Conservation (phyloP, 306 rosid species). For the Lathyrus tuberosus region DNA sequence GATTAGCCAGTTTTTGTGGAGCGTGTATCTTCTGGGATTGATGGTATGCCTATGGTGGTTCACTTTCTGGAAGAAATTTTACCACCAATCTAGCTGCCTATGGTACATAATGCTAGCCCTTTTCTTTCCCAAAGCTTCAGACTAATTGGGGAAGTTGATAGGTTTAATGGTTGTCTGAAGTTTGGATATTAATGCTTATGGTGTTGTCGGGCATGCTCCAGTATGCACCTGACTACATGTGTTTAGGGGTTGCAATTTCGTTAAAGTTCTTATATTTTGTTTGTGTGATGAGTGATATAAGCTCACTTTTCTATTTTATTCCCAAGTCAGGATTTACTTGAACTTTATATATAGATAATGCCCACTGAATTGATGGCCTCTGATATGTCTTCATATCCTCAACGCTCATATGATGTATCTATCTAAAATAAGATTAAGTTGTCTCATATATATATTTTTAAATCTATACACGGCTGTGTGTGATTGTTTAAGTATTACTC, state of each 20-base stretch:
- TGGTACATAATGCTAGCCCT: conserved; percentile 36
- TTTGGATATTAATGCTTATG: conserved; percentile 42
- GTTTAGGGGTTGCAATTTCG: conserved; percentile 37
- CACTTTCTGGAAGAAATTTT: conserved; percentile 46
- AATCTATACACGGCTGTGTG: conserved; percentile 1
- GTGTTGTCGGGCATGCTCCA: conserved; percentile 31
- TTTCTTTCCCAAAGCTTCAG: conserved; percentile 44
- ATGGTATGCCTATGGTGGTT: conserved; percentile 64
- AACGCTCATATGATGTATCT: neutral
- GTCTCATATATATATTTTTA: neutral
- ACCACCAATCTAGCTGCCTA: conserved; percentile 46
- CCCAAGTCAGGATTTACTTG: conserved; percentile 22
- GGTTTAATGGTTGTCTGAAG: conserved; percentile 50
- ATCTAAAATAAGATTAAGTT: neutral
- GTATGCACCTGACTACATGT: conserved; percentile 31
- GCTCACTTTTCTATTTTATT: conserved; percentile 22
- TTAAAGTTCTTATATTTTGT: conserved; percentile 26
- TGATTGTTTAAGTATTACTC: neutral
- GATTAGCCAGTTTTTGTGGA: conserved; percentile 54
- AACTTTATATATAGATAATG: conserved; percentile 38
- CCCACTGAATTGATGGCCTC: conserved; percentile 21
- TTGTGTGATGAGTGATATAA: conserved; percentile 26
- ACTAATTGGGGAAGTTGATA: conserved; percentile 45
- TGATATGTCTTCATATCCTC: neutral
- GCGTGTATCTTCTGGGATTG: conserved; percentile 56